Base-by-base conservation (phyloP, 2,329 filamentous ascomycete species). In the Aspergillus spinulosporus region DNA sequence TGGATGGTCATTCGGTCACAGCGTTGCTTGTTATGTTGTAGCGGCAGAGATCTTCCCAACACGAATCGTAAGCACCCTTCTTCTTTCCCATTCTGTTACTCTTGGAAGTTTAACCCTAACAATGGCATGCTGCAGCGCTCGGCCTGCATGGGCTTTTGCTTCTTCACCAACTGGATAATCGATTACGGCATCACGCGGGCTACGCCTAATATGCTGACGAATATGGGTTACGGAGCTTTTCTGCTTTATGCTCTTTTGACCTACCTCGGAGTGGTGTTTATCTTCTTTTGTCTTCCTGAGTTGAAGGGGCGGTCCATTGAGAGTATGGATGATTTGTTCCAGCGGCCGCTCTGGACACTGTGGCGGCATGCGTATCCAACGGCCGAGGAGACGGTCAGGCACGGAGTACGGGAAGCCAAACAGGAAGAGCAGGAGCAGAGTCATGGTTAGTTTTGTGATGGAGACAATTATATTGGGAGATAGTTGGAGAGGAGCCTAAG, bases 341-440 rank as follows among this genome's bases (percentile, higher is more conserved):
- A 70, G 51, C 61, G 64, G 28, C 65, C 64, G 26, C 60, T 76
- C 12, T 77, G 72, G 72, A 70, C 69, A 0, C 76, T 77, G 75
- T 76, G 66, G 64, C 67, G 67, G 48, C 71, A 54, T 39, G 51
- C 51, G 8, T 54, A 54, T 14, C 51, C 51, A 2, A 47, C 43
- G n/a, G 15, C 42, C 34, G 51, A 42, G 34, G 51, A 54, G 36
- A 54, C 44, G n/a, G 44, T 54, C 2, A 37, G 51, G 4, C 51
- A 54, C 2, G 51, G 26, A n/a, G 26, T 45, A 12, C 21, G 26
- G 42, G 39, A 42, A 9, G 36, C 37, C 4, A 54, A 42, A 36
- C 6, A 54, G 21, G 43, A 5, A 15, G 21, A 31, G 11, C 14
- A 48, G 11, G 43, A 32, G 26, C 26, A 48, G 9, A 15, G 29